These are phyloP conservation scores for Penicillium flavigenum DNA, from an alignment of 495 filamentous ascomycete genomes.

Conservation along the genomic window DNA sequence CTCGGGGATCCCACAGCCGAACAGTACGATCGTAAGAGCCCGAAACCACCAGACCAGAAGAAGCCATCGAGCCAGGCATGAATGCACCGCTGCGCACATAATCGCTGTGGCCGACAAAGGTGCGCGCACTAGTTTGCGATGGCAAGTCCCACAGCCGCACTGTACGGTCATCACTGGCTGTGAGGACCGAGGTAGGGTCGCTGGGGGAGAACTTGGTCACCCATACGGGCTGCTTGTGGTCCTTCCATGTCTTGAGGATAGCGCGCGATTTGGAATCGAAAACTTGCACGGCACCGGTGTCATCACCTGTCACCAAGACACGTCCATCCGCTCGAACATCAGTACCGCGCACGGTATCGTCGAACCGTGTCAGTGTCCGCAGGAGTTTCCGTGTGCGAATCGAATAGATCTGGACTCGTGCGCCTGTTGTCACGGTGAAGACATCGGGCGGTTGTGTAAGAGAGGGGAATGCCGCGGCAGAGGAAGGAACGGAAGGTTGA, in stretches of 20 bases:
- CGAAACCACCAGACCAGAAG: slow-evolving; percentile 70
- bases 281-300: slow-evolving; percentile 85
- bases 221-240: slow-evolving; percentile 95
- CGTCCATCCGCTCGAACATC: slow-evolving; percentile 86
- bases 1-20: slow-evolving; percentile 86
- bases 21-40: slow-evolving; percentile 95
- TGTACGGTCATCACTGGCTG: slow-evolving; percentile 83
- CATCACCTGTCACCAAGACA: slow-evolving; percentile 86
- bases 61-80: slow-evolving; percentile 72
- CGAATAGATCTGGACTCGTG: slow-evolving; percentile 88
- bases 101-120: slow-evolving; percentile 85
- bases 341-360: slow-evolving; percentile 80
- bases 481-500: slow-evolving; percentile 60
- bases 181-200: slow-evolving; percentile 81
- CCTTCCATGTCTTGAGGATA: slow-evolving; percentile 92
- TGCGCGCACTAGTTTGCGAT: slow-evolving; percentile 66
- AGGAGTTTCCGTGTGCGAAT: slow-evolving; percentile 82
- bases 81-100: slow-evolving; percentile 87
- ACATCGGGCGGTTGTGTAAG: slow-evolving; percentile 59
- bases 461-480: slow-evolving; percentile 46
- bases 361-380: slow-evolving; percentile 90
- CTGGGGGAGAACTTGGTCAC: slow-evolving; percentile 82
- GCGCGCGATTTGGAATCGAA: slow-evolving; percentile 88
- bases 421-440: slow-evolving; percentile 89
- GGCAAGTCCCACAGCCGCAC: slow-evolving; percentile 94